Conservation (phyloP, 371 early-diverging fungal genomes). For the Haplosporangium sp. region DNA sequence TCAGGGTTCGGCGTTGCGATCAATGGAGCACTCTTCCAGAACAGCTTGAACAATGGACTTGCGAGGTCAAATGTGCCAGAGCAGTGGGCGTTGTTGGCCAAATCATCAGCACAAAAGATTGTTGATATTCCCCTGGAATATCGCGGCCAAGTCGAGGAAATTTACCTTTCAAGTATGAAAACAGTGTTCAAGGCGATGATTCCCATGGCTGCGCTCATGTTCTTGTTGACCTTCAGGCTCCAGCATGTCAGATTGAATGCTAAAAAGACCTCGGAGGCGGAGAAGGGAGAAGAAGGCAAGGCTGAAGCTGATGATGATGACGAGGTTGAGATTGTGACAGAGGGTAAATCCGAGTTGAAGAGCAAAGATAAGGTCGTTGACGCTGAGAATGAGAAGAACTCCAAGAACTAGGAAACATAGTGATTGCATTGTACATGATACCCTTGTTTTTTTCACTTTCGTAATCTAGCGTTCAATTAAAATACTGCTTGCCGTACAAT, state of each 20-base stretch:
- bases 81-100: constrained; percentile 19
- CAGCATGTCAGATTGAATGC: constrained; percentile 33
- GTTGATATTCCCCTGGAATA: constrained; percentile 32
- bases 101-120: constrained; percentile 39
- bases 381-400: not conserved
- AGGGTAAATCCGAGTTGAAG: not conserved
- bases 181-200: constrained; percentile 51
- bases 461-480: no score
- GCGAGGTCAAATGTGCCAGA: constrained; percentile 13
- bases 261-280: constrained; percentile 11
- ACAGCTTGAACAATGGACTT: constrained; percentile 28
- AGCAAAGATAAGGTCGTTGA: constrained; percentile 1
- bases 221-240: constrained; percentile 40
- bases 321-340: constrained; percentile 10
- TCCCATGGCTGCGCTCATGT: constrained; percentile 50
- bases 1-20: constrained; percentile 62
- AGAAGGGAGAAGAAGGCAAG: not conserved
- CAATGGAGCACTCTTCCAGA: constrained; percentile 60
- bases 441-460: no score
- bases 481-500: no score
- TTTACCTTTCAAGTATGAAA: constrained; percentile 50
- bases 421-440: no score
- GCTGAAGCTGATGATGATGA: constrained; percentile 4
- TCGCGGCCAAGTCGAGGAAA: constrained; percentile 22
- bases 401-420: not conserved